Base-by-base conservation (phyloP, 306 rosid genomes). In the Albizia julibrissin region DNA sequence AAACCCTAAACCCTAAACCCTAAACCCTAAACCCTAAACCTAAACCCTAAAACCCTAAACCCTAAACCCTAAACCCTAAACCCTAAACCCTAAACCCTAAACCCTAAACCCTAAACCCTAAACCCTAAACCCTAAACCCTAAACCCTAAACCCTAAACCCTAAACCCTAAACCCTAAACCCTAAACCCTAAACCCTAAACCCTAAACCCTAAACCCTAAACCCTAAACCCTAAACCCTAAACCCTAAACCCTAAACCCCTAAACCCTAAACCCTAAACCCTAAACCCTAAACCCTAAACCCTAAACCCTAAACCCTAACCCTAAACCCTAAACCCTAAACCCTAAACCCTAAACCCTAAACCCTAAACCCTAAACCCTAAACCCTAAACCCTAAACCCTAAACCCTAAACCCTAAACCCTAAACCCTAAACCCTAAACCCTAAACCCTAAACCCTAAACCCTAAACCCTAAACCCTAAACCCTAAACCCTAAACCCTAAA, bases 241-340 rank as follows among this genome's bases (percentile, higher is more conserved):
- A 40, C 43, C 43, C 43, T 40, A 40, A 40, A 40, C 43, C 43
- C 43, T 40, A 40, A 40, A 40, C 43, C 43, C n/a, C n/a, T n/a
- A n/a, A n/a, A n/a, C n/a, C n/a, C n/a, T 8, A 3, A 40, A 40
- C 3, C 43, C 43, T 8, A 3, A 43, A 43, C 59, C 59, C 22
- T 52, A 52, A 52, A 52, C 59, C 59, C 59, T 52, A 52, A 52
- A 52, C 59, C 47, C 47, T 52, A 52, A 52, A 52, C 22, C 19
- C 66, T 59, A 59, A 59, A 59, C 66, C 66, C 66, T n/a, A 59
- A 59, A 59, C 66, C 66, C 66, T 59, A 59, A 59, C 18, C 66
- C 66, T 22, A 16, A 59, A 59, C 66, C 66, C 66, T 59, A 59
- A 59, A n/a, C 66, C 66, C n/a, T n/a, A n/a, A n/a, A n/a, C n/a